Evolutionary conservation across 176 grass and related monocot genomes (phyloP).

Genomic region (Raddia guianensis): DNA sequence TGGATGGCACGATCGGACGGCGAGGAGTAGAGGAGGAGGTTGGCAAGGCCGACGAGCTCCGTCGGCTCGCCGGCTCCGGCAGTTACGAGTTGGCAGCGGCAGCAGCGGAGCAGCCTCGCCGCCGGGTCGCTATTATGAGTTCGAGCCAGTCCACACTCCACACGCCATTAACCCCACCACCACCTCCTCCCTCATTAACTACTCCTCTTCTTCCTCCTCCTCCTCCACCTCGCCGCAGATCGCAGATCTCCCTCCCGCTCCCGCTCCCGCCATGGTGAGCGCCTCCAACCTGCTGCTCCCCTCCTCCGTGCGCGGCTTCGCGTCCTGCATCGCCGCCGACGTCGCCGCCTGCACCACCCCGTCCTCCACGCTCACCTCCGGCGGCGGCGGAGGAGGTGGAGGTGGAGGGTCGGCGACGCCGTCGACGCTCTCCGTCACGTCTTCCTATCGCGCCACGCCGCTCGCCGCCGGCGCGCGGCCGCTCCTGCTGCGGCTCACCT

Average conservation of each 20-base stretch:
- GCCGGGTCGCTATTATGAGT: conserved; percentile 27
- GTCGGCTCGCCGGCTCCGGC: conserved; percentile 14
- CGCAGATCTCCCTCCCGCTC: background rate
- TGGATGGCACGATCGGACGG: too few species aligned
- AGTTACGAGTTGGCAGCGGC: conserved; percentile 16
- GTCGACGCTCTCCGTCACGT: conserved; percentile 50
- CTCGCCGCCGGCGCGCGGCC: conserved; percentile 24
- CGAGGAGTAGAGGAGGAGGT: too few species aligned
- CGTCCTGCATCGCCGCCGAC: conserved; percentile 77
- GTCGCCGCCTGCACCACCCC: conserved; percentile 48
- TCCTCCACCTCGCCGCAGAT: background rate
- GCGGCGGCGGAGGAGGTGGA: background rate
- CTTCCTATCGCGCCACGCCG: conserved; percentile 37
- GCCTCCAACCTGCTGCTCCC: conserved; percentile 65
- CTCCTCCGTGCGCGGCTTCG: conserved; percentile 64
- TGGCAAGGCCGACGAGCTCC: background rate
- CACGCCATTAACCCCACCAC: background rate
- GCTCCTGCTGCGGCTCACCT: conserved; percentile 59
- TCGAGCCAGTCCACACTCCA: background rate
- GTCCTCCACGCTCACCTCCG: conserved; percentile 38
- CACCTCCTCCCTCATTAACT: background rate
- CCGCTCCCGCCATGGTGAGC: conserved; percentile 49
- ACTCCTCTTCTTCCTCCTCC: background rate
- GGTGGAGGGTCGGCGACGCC: background rate
- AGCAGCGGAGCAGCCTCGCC: conserved; percentile 8